Conservation (phyloP, 306 rosid species). For the Pueraria montana region DNA sequence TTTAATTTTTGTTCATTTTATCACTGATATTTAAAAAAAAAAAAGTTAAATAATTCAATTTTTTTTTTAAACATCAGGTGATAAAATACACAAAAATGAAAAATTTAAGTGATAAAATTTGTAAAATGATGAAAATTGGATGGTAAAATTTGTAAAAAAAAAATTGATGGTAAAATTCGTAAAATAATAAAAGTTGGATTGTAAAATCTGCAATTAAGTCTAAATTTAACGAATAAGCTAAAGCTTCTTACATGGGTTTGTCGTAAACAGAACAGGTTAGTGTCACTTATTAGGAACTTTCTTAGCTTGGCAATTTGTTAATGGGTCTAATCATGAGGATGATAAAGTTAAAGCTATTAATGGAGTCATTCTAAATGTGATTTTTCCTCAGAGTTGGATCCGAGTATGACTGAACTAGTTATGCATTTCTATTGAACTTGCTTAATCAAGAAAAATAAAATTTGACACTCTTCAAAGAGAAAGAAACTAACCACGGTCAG, state of each 20-base stretch:
- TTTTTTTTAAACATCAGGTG: no score
- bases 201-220: no score
- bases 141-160: no score
- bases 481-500: neutral
- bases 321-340: conserved; percentile 46
- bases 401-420: conserved; percentile 1
- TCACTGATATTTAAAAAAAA: no score
- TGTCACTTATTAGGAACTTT: conserved; percentile 41
- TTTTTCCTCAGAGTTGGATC: conserved; percentile 31
- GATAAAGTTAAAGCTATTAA: conserved; percentile 37
- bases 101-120: no score
- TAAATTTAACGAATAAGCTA: neutral
- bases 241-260: conserved; percentile 28
- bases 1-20: no score
- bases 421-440: conserved; percentile 14
- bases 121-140: no score
- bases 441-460: neutral
- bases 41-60: no score
- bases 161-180: no score
- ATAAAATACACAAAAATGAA: no score
- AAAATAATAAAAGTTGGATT: no score
- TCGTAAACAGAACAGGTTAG: conserved; percentile 29
- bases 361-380: conserved; percentile 45
- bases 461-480: conserved; percentile 12
- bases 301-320: conserved; percentile 36